Evolutionary conservation across 2,329 filamentous ascomycete genomes (phyloP), one percentile per base, ranked within the genome.

Genomic region (Chrysosporium keratinophilum): DNA sequence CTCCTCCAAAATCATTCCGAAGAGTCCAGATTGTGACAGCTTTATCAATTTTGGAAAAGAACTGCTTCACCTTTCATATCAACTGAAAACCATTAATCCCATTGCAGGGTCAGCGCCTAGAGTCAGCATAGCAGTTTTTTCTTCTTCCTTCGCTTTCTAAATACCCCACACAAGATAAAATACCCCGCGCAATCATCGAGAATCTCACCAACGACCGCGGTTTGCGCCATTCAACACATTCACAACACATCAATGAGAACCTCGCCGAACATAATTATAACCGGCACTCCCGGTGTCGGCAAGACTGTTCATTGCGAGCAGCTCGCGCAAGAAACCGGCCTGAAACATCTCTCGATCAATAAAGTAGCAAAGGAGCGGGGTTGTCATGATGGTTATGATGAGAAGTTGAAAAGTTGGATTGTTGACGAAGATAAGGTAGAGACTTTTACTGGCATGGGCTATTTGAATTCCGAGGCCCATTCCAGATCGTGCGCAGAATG

Each of bases 401-500:
- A 94, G 42, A 85, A 90, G 68, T 83, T 84, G 52, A 82, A 88
- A 67, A 89, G 85, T 63, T 94, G 87, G 82, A 86, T 97, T 55
- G 90, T 98, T 14, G 91, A 98, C 66, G 93, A 98, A 69, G 93
- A 98, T 67, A 95, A 94, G 78, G 88, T 89, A 65, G 57, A 71
- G 63, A 17, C 6, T 59, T 47, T 6, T 10, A 40, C 34, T 33
- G 10, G n/a, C 12, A 23, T 17, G 42, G 34, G 12, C 28, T 10
- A 12, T 45, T 17, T n/a, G 7, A 7, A 4, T 28, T 28, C 3
- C 23, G 23, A 4, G 23, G 23, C 23, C 3, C 3, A 7, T 28
- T 28, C 23, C 3, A 7, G 3, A 28, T 4, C 3, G 7, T 28
- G 23, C 7, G 7, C 23, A 20, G 28, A 5, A 35, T 12, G 28